These are phyloP conservation scores for Coelastrella sp. DNA, from an alignment of 139 green algal species.

Conservation along the genomic window DNA sequence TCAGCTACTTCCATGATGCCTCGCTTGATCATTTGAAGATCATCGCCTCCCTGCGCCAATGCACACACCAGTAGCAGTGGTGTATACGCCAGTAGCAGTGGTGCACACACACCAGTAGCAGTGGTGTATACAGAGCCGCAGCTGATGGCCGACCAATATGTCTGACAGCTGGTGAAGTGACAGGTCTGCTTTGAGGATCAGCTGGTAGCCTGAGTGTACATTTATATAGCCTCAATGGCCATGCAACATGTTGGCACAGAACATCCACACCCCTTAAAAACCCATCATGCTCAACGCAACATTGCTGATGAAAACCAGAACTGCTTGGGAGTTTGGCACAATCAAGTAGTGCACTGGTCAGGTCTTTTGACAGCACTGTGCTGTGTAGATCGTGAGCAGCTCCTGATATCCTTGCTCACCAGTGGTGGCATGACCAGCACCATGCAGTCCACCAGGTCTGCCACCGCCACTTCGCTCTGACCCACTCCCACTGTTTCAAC, in stretches of 20 bases:
- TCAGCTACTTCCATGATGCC: conserved; percentile 72
- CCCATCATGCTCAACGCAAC: too few species aligned
- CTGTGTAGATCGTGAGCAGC: neutral
- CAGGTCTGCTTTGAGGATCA: too few species aligned
- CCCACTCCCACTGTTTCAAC: conserved; percentile 81
- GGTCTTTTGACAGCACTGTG: neutral
- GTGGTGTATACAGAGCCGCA: too few species aligned
- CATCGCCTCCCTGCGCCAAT: conserved; percentile 53
- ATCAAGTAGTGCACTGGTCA: neutral
- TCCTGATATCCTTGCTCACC: conserved; percentile 25
- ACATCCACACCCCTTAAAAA: too few species aligned
- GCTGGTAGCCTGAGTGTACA: too few species aligned
- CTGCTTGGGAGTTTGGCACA: too few species aligned
- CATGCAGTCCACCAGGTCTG: conserved; percentile 71
- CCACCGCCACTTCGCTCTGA: conserved; percentile 70
- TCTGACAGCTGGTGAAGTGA: too few species aligned
- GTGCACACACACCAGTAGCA: neutral
- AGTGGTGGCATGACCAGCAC: conserved; percentile 71
- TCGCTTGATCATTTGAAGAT: conserved; percentile 79
- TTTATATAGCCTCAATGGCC: too few species aligned
- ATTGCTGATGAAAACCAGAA: too few species aligned
- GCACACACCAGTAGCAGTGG: neutral
- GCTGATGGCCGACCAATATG: too few species aligned
- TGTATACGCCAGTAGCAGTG: too few species aligned
- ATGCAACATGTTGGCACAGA: too few species aligned